Conservation (phyloP, 768 basidiomycete genomes). For the Mrakia gelida region DNA sequence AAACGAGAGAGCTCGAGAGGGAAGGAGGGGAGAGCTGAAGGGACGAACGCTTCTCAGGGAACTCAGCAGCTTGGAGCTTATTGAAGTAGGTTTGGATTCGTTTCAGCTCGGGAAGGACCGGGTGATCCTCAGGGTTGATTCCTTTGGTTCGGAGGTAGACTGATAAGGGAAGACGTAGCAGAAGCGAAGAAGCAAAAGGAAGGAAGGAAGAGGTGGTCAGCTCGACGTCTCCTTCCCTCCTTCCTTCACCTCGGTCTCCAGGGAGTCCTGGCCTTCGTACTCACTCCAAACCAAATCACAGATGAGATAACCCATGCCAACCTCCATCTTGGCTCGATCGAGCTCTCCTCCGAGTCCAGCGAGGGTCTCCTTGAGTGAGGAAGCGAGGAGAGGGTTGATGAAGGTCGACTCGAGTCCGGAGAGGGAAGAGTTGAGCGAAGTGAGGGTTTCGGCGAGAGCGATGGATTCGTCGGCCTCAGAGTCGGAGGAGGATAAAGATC, state of each 20-base stretch:
- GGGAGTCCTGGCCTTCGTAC: conserved; percentile 23
- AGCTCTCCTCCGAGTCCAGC: conserved; percentile 32
- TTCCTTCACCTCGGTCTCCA: neutral
- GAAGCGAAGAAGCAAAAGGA: neutral
- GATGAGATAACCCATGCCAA: conserved; percentile 42
- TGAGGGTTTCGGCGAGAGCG: conserved; percentile 34
- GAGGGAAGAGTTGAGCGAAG: conserved; percentile 35
- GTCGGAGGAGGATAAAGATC: conserved; percentile 16
- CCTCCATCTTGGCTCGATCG: conserved; percentile 43
- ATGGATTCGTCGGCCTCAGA: conserved; percentile 33
- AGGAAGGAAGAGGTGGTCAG: neutral
- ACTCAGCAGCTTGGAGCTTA: conserved; percentile 41
- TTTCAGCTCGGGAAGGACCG: conserved; percentile 43
- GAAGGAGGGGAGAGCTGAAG: too few relatives aligned
- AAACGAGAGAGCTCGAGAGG: neutral
- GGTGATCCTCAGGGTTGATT: conserved; percentile 41
- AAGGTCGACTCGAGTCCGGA: conserved; percentile 34
- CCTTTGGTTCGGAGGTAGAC: conserved; percentile 44
- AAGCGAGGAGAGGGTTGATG: conserved; percentile 36
- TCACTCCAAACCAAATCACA: conserved; percentile 45
- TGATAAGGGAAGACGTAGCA: conserved; percentile 25
- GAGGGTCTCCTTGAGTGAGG: conserved; percentile 36
- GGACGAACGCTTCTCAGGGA: conserved; percentile 39
- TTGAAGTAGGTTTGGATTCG: conserved; percentile 42
- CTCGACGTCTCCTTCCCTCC: neutral